Conservation (phyloP, 116 monocot genomes). For the Cymodocea nodosa region DNA sequence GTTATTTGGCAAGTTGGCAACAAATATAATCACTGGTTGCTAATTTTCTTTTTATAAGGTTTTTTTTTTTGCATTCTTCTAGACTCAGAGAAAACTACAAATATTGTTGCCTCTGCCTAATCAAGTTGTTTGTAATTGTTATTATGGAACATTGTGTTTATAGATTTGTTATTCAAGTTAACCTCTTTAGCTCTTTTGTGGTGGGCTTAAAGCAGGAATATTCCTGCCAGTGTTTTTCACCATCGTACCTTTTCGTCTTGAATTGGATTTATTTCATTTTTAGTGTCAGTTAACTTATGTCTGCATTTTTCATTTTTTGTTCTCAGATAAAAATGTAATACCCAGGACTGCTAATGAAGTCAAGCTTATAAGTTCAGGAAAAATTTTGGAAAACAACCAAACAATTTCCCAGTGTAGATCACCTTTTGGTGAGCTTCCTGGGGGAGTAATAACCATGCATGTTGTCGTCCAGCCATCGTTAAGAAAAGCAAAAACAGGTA, state of each 20-base stretch:
- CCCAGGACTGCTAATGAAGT: constrained; percentile 9
- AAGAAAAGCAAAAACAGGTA: constrained; percentile 10
- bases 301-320: not conserved
- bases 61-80: too few relatives aligned
- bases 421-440: constrained; percentile 14
- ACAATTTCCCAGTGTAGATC: constrained; percentile 11
- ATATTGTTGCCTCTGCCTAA: too few relatives aligned
- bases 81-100: too few relatives aligned
- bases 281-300: not conserved
- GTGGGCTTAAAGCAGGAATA: too few relatives aligned
- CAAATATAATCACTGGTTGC: too few relatives aligned
- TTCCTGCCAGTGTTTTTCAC: not conserved
- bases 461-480: constrained; percentile 13
- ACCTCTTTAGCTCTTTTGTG: too few relatives aligned
- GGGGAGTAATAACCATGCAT: constrained; percentile 11
- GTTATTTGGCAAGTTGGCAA: too few relatives aligned
- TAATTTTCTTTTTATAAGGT: too few relatives aligned
- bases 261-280: not conserved
- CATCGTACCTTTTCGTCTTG: not conserved
- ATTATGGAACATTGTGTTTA: too few relatives aligned
- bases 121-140: too few relatives aligned
- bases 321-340: constrained; percentile 12
- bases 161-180: too few relatives aligned
- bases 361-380: constrained; percentile 12
- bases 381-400: constrained; percentile 12